phyloP scores from a whole-genome alignment of 441 rosid genomes.

The Corymbia citriodora region DNA sequence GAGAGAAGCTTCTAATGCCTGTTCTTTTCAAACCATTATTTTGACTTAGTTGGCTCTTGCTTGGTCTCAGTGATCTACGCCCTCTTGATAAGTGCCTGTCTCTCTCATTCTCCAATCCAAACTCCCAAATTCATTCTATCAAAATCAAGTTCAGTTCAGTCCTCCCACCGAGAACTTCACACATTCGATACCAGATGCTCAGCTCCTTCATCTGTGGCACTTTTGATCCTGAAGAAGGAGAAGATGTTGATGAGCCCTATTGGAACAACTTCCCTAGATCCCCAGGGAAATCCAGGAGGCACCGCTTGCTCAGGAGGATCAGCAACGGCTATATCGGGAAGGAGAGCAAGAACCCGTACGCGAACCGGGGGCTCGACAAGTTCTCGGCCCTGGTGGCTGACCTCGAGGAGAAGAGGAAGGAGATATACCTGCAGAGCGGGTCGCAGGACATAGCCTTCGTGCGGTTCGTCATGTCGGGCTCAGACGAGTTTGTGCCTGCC shows the following conservation, averaged over 20 bases:
- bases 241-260: background rate
- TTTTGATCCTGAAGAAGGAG: background rate
- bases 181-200: background rate
- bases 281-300: background rate
- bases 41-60: background rate
- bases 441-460: background rate
- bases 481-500: background rate
- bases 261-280: background rate
- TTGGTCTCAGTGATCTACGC: background rate
- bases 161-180: background rate
- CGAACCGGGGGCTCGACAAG: background rate
- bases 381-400: background rate
- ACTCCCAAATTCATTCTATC: background rate
- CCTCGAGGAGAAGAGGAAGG: constrained; percentile 8
- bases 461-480: background rate
- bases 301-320: background rate
- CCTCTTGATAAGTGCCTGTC: background rate
- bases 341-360: background rate
- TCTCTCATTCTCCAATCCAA: background rate
- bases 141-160: background rate
- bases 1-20: background rate
- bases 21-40: background rate
- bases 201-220: background rate
- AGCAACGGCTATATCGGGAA: background rate
- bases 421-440: background rate